Conservation (phyloP, 352 stramenopile species). For the Aphanomyces stellatus region DNA sequence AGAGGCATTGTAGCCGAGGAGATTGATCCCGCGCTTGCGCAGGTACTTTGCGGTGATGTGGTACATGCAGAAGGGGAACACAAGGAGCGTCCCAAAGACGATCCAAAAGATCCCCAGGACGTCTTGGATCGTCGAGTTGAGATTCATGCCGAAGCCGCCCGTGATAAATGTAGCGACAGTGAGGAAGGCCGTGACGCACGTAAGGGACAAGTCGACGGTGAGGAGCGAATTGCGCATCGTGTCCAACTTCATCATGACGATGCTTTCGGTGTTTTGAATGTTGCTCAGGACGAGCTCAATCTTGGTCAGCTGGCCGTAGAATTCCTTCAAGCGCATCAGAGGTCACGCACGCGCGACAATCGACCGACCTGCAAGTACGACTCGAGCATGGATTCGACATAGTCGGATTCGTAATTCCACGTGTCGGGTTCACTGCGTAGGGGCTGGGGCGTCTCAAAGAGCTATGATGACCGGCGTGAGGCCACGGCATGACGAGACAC, state of each 20-base stretch:
- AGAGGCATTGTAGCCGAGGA: not conserved
- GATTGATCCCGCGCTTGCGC: not conserved
- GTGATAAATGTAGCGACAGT: slow-evolving; percentile 17
- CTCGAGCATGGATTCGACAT: slow-evolving; percentile 14
- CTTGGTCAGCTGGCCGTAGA: slow-evolving; percentile 6
- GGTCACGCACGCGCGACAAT: not conserved
- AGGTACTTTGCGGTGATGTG: not conserved
- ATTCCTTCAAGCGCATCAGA: slow-evolving; percentile 9
- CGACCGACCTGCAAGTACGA: slow-evolving; percentile 14
- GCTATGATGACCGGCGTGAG: not conserved
- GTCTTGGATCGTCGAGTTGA: slow-evolving; percentile 38
- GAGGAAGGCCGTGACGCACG: not conserved
- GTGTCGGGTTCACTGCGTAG: slow-evolving; percentile 25
- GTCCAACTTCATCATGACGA: slow-evolving; percentile 24
- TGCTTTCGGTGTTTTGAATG: slow-evolving; percentile 22
- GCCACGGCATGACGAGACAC: not conserved
- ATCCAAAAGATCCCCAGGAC: slow-evolving; percentile 47
- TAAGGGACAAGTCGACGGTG: slow-evolving; percentile 32
- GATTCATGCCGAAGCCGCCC: slow-evolving; percentile 23
- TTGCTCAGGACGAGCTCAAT: slow-evolving; percentile 14
- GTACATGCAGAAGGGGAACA: slow-evolving; percentile 32
- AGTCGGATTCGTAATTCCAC: slow-evolving; percentile 20
- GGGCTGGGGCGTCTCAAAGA: not conserved
- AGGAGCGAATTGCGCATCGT: slow-evolving; percentile 19
- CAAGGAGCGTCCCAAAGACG: slow-evolving; percentile 32